These are phyloP conservation scores for Oryza brachyantha DNA, from an alignment of 176 grass and related monocot species.

Conservation along the genomic window DNA sequence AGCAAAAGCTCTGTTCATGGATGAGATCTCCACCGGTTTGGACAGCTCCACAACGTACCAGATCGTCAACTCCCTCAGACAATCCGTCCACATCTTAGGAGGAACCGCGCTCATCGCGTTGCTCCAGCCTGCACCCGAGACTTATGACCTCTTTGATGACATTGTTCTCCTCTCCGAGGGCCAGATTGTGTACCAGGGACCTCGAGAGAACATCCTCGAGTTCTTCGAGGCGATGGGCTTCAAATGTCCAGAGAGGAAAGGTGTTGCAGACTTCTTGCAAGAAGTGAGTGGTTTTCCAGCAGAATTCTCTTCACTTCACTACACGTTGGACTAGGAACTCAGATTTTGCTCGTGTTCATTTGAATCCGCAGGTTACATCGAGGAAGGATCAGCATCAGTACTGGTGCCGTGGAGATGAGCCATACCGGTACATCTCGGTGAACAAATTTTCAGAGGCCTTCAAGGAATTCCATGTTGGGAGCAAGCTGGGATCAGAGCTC, in stretches of 20 bases:
- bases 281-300: slow-evolving; percentile 58
- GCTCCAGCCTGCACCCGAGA: slow-evolving; percentile 94
- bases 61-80: slow-evolving; percentile 82
- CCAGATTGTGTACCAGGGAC: slow-evolving; percentile 89
- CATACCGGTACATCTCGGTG: slow-evolving; percentile 72
- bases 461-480: slow-evolving; percentile 78
- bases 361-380: slow-evolving; percentile 72
- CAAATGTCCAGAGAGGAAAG: slow-evolving; percentile 92
- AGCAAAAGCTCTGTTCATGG: slow-evolving; percentile 94
- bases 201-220: slow-evolving; percentile 69
- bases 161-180: slow-evolving; percentile 84
- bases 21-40: slow-evolving; percentile 89
- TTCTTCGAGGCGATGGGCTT: slow-evolving; percentile 92
- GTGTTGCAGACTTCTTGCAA: slow-evolving; percentile 91
- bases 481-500: slow-evolving; percentile 52
- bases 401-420: slow-evolving; percentile 49
- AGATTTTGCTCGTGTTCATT: slow-evolving; percentile 17
- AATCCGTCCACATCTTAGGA: slow-evolving; percentile 82
- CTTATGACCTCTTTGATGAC: slow-evolving; percentile 86
- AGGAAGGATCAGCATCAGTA: slow-evolving; percentile 97
- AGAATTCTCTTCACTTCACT: neutral
- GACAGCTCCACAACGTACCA: slow-evolving; percentile 96
- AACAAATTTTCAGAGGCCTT: slow-evolving; percentile 77
- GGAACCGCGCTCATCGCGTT: slow-evolving; percentile 84
- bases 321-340: neutral